A percentile compares a stretch with the other conserved stretches of the same genome.
These are phyloP conservation scores for Rhodotorula mucilaginosa DNA, from an alignment of 1,284 basidiomycete species.

Conservation along the genomic window DNA sequence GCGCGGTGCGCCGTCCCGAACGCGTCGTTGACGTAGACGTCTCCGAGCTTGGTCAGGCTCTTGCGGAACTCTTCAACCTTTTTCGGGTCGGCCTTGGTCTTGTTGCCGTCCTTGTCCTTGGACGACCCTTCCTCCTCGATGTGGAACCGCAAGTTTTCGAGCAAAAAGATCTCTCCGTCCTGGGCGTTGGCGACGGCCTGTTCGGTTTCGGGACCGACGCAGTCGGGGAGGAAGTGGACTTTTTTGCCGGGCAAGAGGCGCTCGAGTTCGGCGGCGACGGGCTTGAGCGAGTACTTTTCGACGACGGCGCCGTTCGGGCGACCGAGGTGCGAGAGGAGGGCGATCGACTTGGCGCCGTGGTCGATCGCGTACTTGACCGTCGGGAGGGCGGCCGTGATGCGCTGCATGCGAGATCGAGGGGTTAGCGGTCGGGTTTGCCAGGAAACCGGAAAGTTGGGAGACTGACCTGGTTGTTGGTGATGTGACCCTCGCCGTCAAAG, in stretches of 20 bases:
- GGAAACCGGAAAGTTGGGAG: neutral
- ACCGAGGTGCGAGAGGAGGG: slow-evolving; percentile 97
- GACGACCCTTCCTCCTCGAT: slow-evolving; percentile 94
- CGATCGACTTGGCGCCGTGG: slow-evolving; percentile 68
- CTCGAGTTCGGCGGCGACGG: slow-evolving; percentile 59
- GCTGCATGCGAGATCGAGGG: slow-evolving; percentile 55
- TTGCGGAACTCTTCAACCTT: slow-evolving; percentile 82
- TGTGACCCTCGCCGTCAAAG: slow-evolving; percentile 73
- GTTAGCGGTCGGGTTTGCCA: neutral
- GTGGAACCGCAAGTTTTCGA: slow-evolving; percentile 98
- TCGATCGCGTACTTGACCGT: slow-evolving; percentile 94
- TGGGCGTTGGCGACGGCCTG: slow-evolving; percentile 66
- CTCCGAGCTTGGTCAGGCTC: slow-evolving; percentile 84
- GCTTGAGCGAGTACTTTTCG: slow-evolving; percentile 86
- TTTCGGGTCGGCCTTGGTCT: slow-evolving; percentile 83
- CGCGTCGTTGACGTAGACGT: slow-evolving; percentile 98
- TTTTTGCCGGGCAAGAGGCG: slow-evolving; percentile 51
- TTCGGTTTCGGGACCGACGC: slow-evolving; percentile 82
- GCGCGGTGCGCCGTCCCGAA: slow-evolving; percentile 98
- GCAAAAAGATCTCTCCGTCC: slow-evolving; percentile 78
- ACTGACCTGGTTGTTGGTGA: slow-evolving; percentile 93
- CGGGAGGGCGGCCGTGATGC: slow-evolving; percentile 93
- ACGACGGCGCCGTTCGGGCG: slow-evolving; percentile 91
- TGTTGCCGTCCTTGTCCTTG: slow-evolving; percentile 88
- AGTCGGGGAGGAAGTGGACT: slow-evolving; percentile 82